Evolutionary conservation across 2,329 filamentous ascomycete genomes (phyloP).

Genomic region (Calonectria leucothoes): DNA sequence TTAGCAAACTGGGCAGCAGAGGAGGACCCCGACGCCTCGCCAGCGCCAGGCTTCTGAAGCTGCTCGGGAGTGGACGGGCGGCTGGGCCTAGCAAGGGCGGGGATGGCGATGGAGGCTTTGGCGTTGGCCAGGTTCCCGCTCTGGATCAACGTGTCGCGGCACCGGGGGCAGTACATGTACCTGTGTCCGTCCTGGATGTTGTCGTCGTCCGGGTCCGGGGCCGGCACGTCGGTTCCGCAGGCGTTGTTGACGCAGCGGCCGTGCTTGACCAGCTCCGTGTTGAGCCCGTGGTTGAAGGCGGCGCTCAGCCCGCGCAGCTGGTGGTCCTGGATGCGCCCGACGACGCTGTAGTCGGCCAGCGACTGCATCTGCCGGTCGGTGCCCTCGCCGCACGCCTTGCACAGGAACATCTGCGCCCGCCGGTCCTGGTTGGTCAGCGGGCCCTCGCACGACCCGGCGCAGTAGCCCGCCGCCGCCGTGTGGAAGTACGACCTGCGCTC

Average conservation of each 20-base stretch:
- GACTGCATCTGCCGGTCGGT: not conserved
- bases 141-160: not conserved
- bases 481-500: not conserved
- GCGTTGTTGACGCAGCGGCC: not conserved
- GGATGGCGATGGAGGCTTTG: not conserved
- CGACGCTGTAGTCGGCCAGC: not conserved
- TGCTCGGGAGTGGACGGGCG: too few species aligned
- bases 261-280: not conserved
- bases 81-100: not conserved
- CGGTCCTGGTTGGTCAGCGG: conserved; percentile 1
- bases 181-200: not conserved
- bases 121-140: not conserved
- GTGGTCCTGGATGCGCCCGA: not conserved
- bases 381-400: not conserved
- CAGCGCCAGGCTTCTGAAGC: too few species aligned
- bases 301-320: not conserved
- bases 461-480: conserved; percentile 1
- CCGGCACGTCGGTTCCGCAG: not conserved
- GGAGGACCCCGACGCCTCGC: too few species aligned
- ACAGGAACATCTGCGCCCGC: not conserved
- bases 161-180: not conserved
- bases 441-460: not conserved
- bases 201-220: not conserved
- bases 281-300: not conserved
- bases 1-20: too few species aligned